Evolutionary conservation across 2,329 filamentous ascomycete genomes (phyloP).

Genomic region (Ustulina deusta): DNA sequence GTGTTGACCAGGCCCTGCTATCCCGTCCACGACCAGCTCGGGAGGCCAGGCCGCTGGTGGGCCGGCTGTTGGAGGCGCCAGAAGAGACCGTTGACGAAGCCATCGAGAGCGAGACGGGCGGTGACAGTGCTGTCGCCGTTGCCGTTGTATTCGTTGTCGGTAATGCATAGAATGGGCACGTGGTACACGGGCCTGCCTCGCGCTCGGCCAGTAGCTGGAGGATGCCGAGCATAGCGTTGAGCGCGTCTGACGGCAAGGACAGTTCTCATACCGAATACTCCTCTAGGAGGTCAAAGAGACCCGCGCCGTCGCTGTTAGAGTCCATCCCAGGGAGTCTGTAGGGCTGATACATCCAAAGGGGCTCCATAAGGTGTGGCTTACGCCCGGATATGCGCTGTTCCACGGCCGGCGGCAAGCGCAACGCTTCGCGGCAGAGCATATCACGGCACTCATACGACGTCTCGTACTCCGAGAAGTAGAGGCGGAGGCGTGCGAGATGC

Average conservation of each 20-base stretch:
- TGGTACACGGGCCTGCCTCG: background rate
- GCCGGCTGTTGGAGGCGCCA: no score
- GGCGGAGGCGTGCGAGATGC: background rate
- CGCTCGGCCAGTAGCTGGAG: background rate
- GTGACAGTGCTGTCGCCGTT: no score
- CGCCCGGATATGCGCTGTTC: no score
- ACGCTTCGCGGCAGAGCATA: background rate
- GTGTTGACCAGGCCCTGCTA: background rate
- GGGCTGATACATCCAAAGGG: background rate
- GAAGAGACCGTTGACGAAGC: no score
- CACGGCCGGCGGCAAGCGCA: no score
- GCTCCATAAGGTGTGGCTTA: background rate
- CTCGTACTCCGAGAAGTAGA: constrained; percentile 13
- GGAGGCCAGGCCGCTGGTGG: background rate
- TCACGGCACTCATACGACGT: constrained; percentile 10
- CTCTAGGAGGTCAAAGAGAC: background rate
- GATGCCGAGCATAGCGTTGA: background rate
- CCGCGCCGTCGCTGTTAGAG: no score
- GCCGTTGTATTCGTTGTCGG: no score
- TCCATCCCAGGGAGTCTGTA: no score
- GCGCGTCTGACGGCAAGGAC: background rate
- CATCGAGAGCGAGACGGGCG: no score
- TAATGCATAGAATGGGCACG: background rate
- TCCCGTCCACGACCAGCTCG: constrained; percentile 19
- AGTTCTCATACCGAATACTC: background rate